Evolutionary conservation across 2,329 filamentous ascomycete species (phyloP), one percentile per base, ranked within the genome.

Genomic region (Sporothrix curviconia): DNA sequence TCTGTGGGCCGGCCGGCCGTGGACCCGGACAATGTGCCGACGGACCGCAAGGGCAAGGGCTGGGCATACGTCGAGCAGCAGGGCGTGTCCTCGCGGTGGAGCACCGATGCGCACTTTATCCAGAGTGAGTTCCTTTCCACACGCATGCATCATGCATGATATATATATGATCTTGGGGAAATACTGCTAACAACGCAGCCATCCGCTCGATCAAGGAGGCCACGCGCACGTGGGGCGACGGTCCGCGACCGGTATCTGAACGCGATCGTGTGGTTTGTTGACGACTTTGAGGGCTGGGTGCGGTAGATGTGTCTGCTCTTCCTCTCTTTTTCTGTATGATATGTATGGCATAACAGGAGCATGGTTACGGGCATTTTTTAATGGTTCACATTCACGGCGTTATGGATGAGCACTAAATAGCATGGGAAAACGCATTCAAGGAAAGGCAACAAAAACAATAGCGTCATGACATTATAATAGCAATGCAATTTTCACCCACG

Each of bases 91-190:
- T 86, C 86, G 9, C 70, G 80, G 53, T 84, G 84, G 72, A 76
- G 82, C 9, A 83, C 80, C 1, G 90, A 97, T 72, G 81, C 89
- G 17, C 89, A 95, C 71, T 96, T 85, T 67, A 85, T 97, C 32
- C 95, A 96, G 74, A 84, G 87, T 84, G 72, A 69, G 76, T 63
- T 15, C 2, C 4, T n/a, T n/a, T n/a, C n/a, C n/a, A n/a, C n/a
- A n/a, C n/a, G n/a, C n/a, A n/a, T n/a, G n/a, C n/a, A n/a, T n/a
- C n/a, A n/a, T n/a, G n/a, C 22, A 9, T 22, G 7, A 22, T 46
- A 32, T 8, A 19, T 25, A 17, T 4, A 4, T n/a, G n/a, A n/a
- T n/a, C n/a, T n/a, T n/a, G n/a, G n/a, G n/a, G n/a, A n/a, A n/a
- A n/a, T n/a, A n/a, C 50, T 32, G 3, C 54, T 53, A 22, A 53